Base-by-base conservation (phyloP, 495 filamentous ascomycete genomes). In the Terfezia boudieri region DNA sequence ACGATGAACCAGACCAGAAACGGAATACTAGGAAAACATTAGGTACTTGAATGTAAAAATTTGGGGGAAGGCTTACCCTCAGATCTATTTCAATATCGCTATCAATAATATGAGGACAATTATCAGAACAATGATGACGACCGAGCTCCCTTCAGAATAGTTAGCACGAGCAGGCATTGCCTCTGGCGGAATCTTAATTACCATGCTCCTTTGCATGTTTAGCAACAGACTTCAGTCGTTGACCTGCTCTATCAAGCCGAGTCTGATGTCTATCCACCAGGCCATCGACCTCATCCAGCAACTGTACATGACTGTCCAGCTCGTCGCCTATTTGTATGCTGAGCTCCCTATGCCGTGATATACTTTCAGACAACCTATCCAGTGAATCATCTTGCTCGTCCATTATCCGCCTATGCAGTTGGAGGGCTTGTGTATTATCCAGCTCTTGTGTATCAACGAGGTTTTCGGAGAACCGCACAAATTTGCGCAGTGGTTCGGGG, bases 271-370 rank as follows among this genome's bases (percentile, higher is more conserved):
- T 72, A 61, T 93, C 86, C 37, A 88, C 82, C 55, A 79, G 73
- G 23, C 73, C 73, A 57, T 95, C 90, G 58, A 92, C 80, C 53
- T 88, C 88, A 68, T 92, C 90, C 43, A 98, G 71, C 71, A 98
- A 70, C 62, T 80, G 69, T 22, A 90, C 83, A 63, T 98, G 90
- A 58, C 77, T 78, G 57, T 98, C 90, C 23, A 98, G 71, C 72
- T 98, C 90, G 65, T 96, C 84, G 23, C 90, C 90, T 64, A 98
- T 98, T 71, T 87, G 84, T 64, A 95, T 90, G 60, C 81, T 85
- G 60, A 98, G 71, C 69, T 96, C 85, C 51, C 93, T 75, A 68
- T 96, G 90, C 51, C 89, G 79, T n/a, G 82, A 76, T 59, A 98
- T 94, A 54, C 79, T 84, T 58, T 78, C 77, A 9, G 87, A 85